phyloP scores from a whole-genome alignment of 2,329 filamentous ascomycete species.

The Colletotrichum paranaense region DNA sequence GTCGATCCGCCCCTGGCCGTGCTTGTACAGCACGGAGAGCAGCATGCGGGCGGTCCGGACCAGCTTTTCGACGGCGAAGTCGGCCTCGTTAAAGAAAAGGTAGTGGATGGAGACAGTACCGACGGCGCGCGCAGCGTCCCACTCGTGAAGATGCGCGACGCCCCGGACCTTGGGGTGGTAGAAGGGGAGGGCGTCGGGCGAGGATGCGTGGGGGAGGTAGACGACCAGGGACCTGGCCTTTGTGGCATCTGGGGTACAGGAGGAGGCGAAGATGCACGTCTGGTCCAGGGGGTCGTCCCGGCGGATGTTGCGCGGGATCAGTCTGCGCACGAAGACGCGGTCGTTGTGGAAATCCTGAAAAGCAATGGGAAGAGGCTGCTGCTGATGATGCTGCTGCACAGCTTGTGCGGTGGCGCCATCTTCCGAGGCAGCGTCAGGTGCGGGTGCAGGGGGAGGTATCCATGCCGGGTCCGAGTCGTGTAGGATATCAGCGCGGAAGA shows the following conservation, averaged over 20 bases:
- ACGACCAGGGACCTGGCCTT: slow-evolving; percentile 68
- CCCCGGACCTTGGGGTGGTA: slow-evolving; percentile 85
- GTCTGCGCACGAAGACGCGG: slow-evolving; percentile 77
- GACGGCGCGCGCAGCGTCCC: slow-evolving; percentile 53
- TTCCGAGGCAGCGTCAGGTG: slow-evolving; percentile 34
- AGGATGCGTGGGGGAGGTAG: slow-evolving; percentile 79
- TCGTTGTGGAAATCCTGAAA: slow-evolving; percentile 56
- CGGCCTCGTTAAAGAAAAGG: slow-evolving; percentile 58
- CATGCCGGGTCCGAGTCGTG: slow-evolving; percentile 57
- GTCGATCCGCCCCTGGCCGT: slow-evolving; percentile 71
- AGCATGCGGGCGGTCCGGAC: slow-evolving; percentile 76
- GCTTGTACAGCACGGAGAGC: slow-evolving; percentile 76
- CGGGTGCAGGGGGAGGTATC: slow-evolving; percentile 35
- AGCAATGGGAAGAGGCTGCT: slow-evolving; percentile 50
- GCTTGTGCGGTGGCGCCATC: slow-evolving; percentile 38
- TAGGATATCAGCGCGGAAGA: slow-evolving; percentile 83
- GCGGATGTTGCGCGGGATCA: slow-evolving; percentile 85
- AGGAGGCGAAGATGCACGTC: slow-evolving; percentile 81
- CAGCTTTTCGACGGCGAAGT: slow-evolving; percentile 58
- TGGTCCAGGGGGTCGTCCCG: slow-evolving; percentile 82
- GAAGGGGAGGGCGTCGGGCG: slow-evolving; percentile 77
- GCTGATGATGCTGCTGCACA: not conserved
- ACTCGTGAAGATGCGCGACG: slow-evolving; percentile 81
- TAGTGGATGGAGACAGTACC: slow-evolving; percentile 72
- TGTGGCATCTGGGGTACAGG: slow-evolving; percentile 32